Evolutionary conservation across 345 rosid genomes (phyloP).

Genomic region (Pseudoturritis turrita): DNA sequence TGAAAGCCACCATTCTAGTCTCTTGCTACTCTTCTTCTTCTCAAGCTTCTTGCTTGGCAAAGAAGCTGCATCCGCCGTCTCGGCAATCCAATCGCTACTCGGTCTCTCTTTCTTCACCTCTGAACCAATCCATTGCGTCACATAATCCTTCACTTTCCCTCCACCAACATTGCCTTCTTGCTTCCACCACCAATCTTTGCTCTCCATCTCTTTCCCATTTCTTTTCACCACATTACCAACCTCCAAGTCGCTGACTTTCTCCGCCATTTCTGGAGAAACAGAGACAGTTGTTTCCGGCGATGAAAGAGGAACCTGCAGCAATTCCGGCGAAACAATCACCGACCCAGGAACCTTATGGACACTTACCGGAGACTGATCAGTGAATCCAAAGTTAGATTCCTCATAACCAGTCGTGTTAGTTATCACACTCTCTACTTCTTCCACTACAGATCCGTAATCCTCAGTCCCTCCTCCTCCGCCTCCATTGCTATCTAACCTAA

Average conservation of each 20-base stretch:
- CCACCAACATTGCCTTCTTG: constrained; percentile 43
- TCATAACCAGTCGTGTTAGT: constrained; percentile 57
- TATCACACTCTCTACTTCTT: constrained; percentile 69
- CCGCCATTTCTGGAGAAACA: constrained; percentile 33
- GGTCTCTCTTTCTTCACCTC: constrained; percentile 79
- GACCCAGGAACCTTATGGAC: constrained; percentile 18
- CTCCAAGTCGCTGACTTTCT: constrained; percentile 32
- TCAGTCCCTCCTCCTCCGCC: constrained; percentile 25
- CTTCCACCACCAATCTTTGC: constrained; percentile 67
- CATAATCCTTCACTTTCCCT: constrained; percentile 72
- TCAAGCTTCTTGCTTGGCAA: constrained; percentile 24
- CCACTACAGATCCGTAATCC: constrained; percentile 63
- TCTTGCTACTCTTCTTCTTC: constrained; percentile 46
- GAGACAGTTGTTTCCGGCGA: neutral
- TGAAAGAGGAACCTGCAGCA: constrained; percentile 10
- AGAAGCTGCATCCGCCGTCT: constrained; percentile 33
- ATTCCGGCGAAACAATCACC: constrained; percentile 42
- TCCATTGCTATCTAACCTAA: constrained; percentile 26
- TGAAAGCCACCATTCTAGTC: constrained; percentile 87
- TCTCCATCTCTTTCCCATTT: constrained; percentile 32
- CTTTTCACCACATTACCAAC: constrained; percentile 34
- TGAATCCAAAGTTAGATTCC: constrained; percentile 47
- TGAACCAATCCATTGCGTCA: constrained; percentile 89
- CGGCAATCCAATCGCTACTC: constrained; percentile 58
- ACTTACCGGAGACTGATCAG: constrained; percentile 65